Base-by-base conservation (phyloP, 2,329 filamentous ascomycete genomes). In the Colletotrichum nymphaeae region DNA sequence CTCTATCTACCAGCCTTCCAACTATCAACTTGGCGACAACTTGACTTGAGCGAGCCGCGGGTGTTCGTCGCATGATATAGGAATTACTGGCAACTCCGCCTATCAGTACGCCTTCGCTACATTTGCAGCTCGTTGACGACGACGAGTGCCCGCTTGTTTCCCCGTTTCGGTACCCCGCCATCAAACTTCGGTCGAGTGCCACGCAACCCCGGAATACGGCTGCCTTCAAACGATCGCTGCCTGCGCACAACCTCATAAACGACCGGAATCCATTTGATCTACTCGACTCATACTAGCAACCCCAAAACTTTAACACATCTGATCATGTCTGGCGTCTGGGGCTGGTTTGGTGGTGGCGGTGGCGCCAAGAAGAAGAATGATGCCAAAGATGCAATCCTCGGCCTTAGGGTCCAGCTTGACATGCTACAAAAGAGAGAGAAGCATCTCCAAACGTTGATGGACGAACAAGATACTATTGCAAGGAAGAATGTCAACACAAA, bases 391-490 rank as follows among this genome's bases (percentile, higher is more conserved):
- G 97, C 97, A 78, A 99, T 99, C 80, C 88, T 99, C 70, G 91
- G 90, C 74, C 87, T 99, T 80, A 92, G 97, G 78, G 90, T 93
- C 80, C 96, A 98, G 86, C 89, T 98, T 57, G 96, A 98, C 79
- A 98, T 98, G 95, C 89, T 99, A 81, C 95, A 97, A 86, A 99
- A 99, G 89, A 90, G 96, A 74, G 95, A 98, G 88, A 94, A 91
- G 83, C 95, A 98, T 81, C 85, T 98, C 75, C 93, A 97, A 84
- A 93, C 90, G 75, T 95, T 97, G 87, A 98, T 98, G 87, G 93
- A 95, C 30, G 95, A 98, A 83, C 95, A 98, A 83, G 95, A 98
- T 79, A 89, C 89, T 49, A 90, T 97, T 77, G 97, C 97, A 57
- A 90, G 94, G 84, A 98, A 98, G 88, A 93, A 97, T 75, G 93